Evolutionary conservation across 768 basidiomycete species (phyloP).

Genomic region (Phanerochaete sordida): DNA sequence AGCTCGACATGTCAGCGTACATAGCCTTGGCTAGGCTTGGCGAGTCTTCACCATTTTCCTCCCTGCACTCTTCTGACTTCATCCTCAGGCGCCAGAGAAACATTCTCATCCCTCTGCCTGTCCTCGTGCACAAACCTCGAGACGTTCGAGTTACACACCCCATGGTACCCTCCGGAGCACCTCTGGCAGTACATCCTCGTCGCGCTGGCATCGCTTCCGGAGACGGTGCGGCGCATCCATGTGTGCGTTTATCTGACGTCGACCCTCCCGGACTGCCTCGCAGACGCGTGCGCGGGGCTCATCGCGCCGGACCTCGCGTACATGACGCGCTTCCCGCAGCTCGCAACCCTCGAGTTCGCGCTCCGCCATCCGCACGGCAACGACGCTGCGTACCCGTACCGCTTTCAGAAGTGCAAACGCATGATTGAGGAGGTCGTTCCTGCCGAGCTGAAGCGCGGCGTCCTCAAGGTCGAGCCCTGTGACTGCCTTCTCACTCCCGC

Average conservation of each 20-base stretch:
- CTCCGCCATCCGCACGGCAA: neutral
- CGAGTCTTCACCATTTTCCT: neutral
- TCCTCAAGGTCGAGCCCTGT: neutral
- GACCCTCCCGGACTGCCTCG: neutral
- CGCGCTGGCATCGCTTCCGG: neutral
- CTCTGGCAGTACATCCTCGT: conserved; percentile 3
- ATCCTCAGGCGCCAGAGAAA: neutral
- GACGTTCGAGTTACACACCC: neutral
- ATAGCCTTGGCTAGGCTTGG: neutral
- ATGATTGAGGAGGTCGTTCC: neutral
- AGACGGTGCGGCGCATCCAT: neutral
- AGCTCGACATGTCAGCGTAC: neutral
- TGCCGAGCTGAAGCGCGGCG: neutral
- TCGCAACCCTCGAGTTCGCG: neutral
- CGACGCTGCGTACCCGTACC: conserved; percentile 5
- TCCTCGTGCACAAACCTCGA: neutral
- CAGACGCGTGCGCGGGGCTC: neutral
- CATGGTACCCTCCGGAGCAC: neutral
- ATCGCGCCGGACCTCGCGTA: neutral
- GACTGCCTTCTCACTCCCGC: neutral
- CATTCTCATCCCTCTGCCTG: neutral
- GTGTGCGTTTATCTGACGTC: conserved; percentile 2
- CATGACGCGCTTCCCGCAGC: neutral
- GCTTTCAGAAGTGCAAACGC: conserved; percentile 1
- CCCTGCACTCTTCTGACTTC: neutral